These are phyloP conservation scores for Verticillium zaregamsianum DNA, from an alignment of 2,329 filamentous ascomycete species.

Conservation along the genomic window DNA sequence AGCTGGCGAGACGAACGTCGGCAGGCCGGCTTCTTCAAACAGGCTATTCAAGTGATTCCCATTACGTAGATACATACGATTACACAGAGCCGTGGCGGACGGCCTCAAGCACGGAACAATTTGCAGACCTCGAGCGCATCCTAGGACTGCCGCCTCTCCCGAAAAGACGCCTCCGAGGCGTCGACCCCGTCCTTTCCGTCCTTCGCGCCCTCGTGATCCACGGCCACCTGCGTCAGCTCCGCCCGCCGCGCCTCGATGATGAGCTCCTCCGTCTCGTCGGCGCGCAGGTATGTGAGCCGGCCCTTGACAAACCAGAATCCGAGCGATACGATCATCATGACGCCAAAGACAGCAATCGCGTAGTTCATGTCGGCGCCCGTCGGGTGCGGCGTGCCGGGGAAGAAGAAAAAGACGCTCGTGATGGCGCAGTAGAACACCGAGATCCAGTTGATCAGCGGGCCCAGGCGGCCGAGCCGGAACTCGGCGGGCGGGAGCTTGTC, in stretches of 20 bases:
- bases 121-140: not conserved
- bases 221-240: constrained; percentile 1
- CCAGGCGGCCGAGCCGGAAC: constrained; percentile 23
- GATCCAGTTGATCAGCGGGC: constrained; percentile 38
- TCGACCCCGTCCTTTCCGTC: not conserved
- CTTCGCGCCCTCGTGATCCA: not conserved
- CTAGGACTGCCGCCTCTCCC: not conserved
- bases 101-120: not conserved
- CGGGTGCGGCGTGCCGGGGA: constrained; percentile 41
- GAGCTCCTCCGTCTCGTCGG: constrained; percentile 1
- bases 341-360: constrained; percentile 51
- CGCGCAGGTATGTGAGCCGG: constrained; percentile 27
- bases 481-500: constrained; percentile 11
- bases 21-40: too few species aligned
- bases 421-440: constrained; percentile 47
- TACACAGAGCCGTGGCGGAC: not conserved
- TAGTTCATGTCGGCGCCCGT: constrained; percentile 50
- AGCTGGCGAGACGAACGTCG: too few species aligned
- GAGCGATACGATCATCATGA: constrained; percentile 46
- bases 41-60: too few species aligned
- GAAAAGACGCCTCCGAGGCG: not conserved
- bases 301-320: constrained; percentile 48
- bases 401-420: constrained; percentile 53
- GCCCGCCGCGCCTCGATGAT: constrained; percentile 6
- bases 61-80: not conserved